phyloP scores from a whole-genome alignment of 1,139 yeast genomes.

The Protomyces gravidus region DNA sequence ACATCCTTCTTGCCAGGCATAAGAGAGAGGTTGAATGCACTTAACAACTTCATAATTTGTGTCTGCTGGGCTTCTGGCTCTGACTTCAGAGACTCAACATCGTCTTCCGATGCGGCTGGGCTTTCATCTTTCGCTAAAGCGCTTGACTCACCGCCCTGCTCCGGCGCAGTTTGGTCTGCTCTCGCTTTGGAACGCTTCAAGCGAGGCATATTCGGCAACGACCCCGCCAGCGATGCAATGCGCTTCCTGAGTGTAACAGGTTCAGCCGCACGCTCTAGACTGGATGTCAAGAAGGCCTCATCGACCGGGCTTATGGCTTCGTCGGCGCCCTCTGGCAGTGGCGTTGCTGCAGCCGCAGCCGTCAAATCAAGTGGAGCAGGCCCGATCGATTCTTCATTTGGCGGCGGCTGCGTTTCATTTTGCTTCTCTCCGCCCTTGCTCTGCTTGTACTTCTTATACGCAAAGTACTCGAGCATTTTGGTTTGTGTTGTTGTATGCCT shows the following conservation, averaged over 20 bases:
- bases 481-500: neutral
- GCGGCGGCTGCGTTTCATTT: neutral
- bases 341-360: neutral
- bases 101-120: slow-evolving; percentile 7
- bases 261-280: slow-evolving; percentile 1
- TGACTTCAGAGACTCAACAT: neutral
- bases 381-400: neutral
- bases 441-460: slow-evolving; percentile 16
- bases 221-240: slow-evolving; percentile 3
- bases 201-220: neutral
- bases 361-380: slow-evolving; percentile 3
- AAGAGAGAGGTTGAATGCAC: slow-evolving; percentile 15
- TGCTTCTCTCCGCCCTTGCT: neutral
- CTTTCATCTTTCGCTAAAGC: neutral
- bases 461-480: slow-evolving; percentile 18
- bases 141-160: neutral
- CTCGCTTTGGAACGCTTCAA: slow-evolving; percentile 2
- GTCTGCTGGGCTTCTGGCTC: slow-evolving; percentile 12
- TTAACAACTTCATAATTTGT: slow-evolving; percentile 14
- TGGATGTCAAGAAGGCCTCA: slow-evolving; percentile 16
- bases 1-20: neutral
- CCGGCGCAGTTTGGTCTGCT: too few species aligned
- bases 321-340: neutral
- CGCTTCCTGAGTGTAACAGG: slow-evolving; percentile 12
- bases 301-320: slow-evolving; percentile 16